Percentiles rank a stretch among this genome's conserved stretches.
Evolutionary conservation across 345 rosid species (phyloP).

Genomic region (Moricandia arvensis): DNA sequence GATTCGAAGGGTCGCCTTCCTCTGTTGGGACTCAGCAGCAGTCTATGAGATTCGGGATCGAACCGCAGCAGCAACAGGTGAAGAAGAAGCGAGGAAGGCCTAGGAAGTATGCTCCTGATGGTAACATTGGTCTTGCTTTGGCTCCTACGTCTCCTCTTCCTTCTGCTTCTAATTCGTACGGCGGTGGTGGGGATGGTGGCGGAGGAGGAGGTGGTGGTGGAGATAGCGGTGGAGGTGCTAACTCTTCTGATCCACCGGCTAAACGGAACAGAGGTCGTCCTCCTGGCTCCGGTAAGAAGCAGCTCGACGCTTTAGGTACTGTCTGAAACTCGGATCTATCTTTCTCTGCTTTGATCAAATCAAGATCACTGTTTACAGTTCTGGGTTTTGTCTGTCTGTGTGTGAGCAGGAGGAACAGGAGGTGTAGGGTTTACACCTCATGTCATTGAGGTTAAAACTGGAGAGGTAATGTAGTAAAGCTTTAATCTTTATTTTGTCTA

Average conservation of each 20-base stretch:
- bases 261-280: constrained; percentile 89
- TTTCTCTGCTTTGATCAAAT: constrained; percentile 5
- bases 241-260: constrained; percentile 52
- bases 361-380: constrained; percentile 6
- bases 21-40: constrained; percentile 18
- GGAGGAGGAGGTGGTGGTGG: constrained; percentile 36
- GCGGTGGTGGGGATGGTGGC: constrained; percentile 25
- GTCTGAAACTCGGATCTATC: background rate
- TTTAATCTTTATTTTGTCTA: background rate
- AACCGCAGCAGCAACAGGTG: constrained; percentile 15
- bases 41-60: constrained; percentile 40
- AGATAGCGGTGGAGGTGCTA: constrained; percentile 26
- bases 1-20: constrained; percentile 70
- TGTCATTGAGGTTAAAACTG: constrained; percentile 77
- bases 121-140: constrained; percentile 75
- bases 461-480: constrained; percentile 62
- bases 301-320: constrained; percentile 88
- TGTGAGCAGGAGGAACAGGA: constrained; percentile 72
- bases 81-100: constrained; percentile 97
- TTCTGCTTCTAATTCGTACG: constrained; percentile 46
- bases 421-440: constrained; percentile 98
- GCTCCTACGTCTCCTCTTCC: constrained; percentile 63
- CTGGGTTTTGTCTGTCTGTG: background rate
- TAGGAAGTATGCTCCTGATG: constrained; percentile 83
- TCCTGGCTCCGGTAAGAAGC: constrained; percentile 87